Conservation (phyloP, 2,329 filamentous ascomycete genomes). For the Cordyceps javanica region DNA sequence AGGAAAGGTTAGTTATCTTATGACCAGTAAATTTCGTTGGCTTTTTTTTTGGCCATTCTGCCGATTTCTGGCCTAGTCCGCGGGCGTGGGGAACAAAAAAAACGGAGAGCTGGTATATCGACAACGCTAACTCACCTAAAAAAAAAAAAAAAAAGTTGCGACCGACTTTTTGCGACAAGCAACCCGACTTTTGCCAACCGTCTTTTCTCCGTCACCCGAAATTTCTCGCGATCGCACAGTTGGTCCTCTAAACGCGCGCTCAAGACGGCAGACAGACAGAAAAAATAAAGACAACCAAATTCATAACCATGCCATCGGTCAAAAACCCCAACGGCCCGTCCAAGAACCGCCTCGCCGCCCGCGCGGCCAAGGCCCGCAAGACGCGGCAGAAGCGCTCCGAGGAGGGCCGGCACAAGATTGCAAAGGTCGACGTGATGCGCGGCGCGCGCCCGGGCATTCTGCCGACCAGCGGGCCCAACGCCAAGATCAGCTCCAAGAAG, state of each 20-base stretch:
- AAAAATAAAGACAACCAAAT: no score
- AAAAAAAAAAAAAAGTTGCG: slow-evolving; percentile 1
- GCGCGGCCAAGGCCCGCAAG: slow-evolving; percentile 39
- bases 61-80: no score
- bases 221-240: no score
- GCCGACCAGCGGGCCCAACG: slow-evolving; percentile 49
- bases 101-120: no score
- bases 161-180: no score
- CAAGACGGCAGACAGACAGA: no score
- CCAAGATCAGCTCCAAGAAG: slow-evolving; percentile 48
- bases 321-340: slow-evolving; percentile 53
- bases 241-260: no score
- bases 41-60: no score
- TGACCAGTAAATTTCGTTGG: no score
- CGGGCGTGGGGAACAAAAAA: no score
- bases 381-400: slow-evolving; percentile 35
- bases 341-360: slow-evolving; percentile 45
- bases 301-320: slow-evolving; percentile 54
- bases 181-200: background rate
- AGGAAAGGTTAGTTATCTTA: no score
- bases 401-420: slow-evolving; percentile 32
- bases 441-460: slow-evolving; percentile 48
- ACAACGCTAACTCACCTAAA: no score
- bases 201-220: background rate
- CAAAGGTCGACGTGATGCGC: slow-evolving; percentile 37